Evolutionary conservation across 495 filamentous ascomycete species (phyloP).

Genomic region (Penicillium lividum): DNA sequence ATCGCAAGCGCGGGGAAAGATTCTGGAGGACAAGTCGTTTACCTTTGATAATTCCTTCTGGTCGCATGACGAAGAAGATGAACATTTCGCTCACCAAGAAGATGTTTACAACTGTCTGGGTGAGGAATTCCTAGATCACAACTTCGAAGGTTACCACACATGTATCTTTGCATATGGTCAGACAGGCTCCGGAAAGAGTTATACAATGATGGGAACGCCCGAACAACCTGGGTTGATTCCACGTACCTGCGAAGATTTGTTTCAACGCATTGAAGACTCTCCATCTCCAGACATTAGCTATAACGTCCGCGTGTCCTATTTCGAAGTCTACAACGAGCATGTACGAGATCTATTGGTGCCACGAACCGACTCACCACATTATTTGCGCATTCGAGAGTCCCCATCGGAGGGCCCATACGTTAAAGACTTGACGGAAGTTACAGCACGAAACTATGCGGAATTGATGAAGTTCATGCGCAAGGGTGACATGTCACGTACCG

Average conservation of each 20-base stretch:
- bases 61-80: conserved; percentile 76
- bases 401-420: conserved; percentile 96
- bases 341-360: conserved; percentile 91
- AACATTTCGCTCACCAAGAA: conserved; percentile 81
- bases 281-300: conserved; percentile 87
- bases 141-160: conserved; percentile 98
- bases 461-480: conserved; percentile 87
- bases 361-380: conserved; percentile 72
- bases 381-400: conserved; percentile 96
- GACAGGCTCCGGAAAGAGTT: conserved; percentile 96
- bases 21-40: conserved; percentile 85
- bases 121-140: conserved; percentile 97
- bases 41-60: conserved; percentile 98
- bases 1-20: conserved; percentile 67
- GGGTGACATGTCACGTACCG: conserved; percentile 84
- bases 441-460: conserved; percentile 78
- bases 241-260: conserved; percentile 94
- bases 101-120: conserved; percentile 94
- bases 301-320: conserved; percentile 96
- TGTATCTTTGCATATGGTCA: conserved; percentile 99
- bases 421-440: conserved; percentile 91
- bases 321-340: conserved; percentile 99
- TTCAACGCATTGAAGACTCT: conserved; percentile 87
- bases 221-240: conserved; percentile 90
- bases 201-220: conserved; percentile 98